Percentiles rank a stretch among this genome's conserved stretches.
These are phyloP conservation scores for Penicillium waksmanii DNA, from an alignment of 495 filamentous ascomycete genomes.

Conservation along the genomic window DNA sequence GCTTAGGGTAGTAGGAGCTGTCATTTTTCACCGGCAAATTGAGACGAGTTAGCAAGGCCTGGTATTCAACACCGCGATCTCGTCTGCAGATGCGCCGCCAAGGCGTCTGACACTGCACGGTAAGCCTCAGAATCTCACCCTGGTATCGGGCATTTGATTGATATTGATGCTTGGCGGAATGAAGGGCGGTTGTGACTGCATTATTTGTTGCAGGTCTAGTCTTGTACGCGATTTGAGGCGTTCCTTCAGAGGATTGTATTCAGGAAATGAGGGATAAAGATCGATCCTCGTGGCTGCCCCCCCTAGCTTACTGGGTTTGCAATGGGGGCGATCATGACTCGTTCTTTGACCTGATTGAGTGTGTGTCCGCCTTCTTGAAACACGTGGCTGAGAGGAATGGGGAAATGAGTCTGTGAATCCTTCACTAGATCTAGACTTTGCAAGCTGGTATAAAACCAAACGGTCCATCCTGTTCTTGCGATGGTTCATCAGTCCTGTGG, in stretches of 20 bases:
- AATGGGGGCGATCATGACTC: neutral
- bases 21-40: neutral
- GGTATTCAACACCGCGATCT: neutral
- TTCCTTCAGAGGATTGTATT: neutral
- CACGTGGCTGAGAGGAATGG: constrained; percentile 6
- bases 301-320: neutral
- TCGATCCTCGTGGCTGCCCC: neutral
- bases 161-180: neutral
- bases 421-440: neutral
- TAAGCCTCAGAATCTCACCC: neutral
- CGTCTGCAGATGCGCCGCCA: constrained; percentile 9
- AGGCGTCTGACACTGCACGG: neutral
- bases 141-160: neutral
- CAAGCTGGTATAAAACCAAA: neutral
- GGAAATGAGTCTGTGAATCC: constrained; percentile 12
- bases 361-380: constrained; percentile 8
- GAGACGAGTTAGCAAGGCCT: constrained; percentile 2
- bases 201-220: neutral
- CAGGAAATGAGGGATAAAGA: neutral
- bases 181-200: neutral
- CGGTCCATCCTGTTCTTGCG: neutral
- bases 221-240: neutral
- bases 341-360: neutral
- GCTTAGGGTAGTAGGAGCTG: neutral
- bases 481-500: constrained; percentile 8